Conservation (phyloP, 2,329 filamentous ascomycete species). For the Phaeosphaeria sp. region DNA sequence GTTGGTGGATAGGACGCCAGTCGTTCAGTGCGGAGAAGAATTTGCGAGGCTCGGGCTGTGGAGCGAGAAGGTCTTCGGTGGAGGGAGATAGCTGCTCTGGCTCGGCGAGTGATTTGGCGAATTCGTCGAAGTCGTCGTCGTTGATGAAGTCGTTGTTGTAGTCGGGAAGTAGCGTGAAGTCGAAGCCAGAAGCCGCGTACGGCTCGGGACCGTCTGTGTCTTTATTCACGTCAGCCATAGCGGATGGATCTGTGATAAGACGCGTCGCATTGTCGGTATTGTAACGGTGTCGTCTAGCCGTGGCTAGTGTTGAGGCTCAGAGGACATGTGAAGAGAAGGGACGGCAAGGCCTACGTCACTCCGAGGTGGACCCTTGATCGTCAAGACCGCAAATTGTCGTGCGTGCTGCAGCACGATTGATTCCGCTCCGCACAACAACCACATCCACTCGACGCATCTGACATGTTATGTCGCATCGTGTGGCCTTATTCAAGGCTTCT, state of each 20-base stretch:
- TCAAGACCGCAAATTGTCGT: background rate
- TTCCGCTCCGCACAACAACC: slow-evolving; percentile 1
- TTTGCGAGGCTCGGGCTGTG: slow-evolving; percentile 51
- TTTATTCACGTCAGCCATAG: slow-evolving; percentile 54
- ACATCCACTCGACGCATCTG: background rate
- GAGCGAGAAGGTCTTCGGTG: slow-evolving; percentile 59
- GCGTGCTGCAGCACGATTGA: background rate
- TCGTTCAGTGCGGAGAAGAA: slow-evolving; percentile 93
- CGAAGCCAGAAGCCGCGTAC: slow-evolving; percentile 69
- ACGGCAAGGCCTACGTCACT: slow-evolving; percentile 2
- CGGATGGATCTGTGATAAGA: background rate
- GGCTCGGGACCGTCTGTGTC: slow-evolving; percentile 63
- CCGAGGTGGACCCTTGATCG: slow-evolving; percentile 3
- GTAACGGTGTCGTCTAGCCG: background rate
- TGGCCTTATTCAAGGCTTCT: slow-evolving; percentile 10
- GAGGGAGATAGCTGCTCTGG: slow-evolving; percentile 73
- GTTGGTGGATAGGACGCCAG: slow-evolving; percentile 88
- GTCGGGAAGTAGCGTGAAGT: slow-evolving; percentile 76
- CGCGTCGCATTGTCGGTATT: slow-evolving; percentile 24
- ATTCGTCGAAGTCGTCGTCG: slow-evolving; percentile 75
- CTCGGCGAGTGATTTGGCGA: slow-evolving; percentile 80
- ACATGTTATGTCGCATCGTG: slow-evolving; percentile 28
- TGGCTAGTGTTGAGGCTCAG: slow-evolving; percentile 6
- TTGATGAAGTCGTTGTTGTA: slow-evolving; percentile 77
- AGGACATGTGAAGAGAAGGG: slow-evolving; percentile 2